Evolutionary conservation across 2,329 filamentous ascomycete genomes (phyloP), one percentile per base, ranked within the genome.

Genomic region (Aspergillus sp.): DNA sequence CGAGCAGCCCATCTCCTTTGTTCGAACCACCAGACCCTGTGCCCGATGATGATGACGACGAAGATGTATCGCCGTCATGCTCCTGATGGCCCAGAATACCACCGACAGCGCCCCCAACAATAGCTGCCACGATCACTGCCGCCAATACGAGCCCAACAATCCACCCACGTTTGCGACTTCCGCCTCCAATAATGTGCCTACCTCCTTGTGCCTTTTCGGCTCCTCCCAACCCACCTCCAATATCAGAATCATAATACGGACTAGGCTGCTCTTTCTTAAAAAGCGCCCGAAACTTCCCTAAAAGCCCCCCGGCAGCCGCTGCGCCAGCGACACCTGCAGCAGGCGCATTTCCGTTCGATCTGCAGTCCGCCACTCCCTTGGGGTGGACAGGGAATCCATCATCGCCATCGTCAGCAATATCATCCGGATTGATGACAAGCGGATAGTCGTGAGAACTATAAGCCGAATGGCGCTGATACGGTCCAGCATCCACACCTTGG

Each of bases 381-480:
- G 55, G 41, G 54, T 56, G 62, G 2, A 74, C 76, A 69, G 88
- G 82, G 55, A 95, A 83, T 1, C 90, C 92, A 72, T 96, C 93
- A 70, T 97, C 93, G 28, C 91, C 92, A 71, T 97, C 93, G 73
- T 97, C 93, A 21, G 85, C 85, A 65, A 97, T 93, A 13, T 89
- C 87, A 69, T 90, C 87, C 2, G 92, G 92, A 72, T 97, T 88
- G 61, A 95, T 83, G 54, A 75, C 72, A 54, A 75, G 84, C 1
- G 85, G 79, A 41, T 71, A 65, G 55, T 85, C 84, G 8, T 79
- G 74, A 23, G 82, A 77, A 60, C 83, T 82, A 76, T 82, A 76
- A 10, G 72, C 80, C 49, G 77, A 85, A 69, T 85, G 86, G 66
- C 84, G 83, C 58, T 85, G 84, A 72, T 91, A 92, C 0, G 89